Percentiles rank a stretch among this genome's conserved stretches.
Conservation (phyloP, 805 yeast species). For the Yamadazyma philogaea region DNA sequence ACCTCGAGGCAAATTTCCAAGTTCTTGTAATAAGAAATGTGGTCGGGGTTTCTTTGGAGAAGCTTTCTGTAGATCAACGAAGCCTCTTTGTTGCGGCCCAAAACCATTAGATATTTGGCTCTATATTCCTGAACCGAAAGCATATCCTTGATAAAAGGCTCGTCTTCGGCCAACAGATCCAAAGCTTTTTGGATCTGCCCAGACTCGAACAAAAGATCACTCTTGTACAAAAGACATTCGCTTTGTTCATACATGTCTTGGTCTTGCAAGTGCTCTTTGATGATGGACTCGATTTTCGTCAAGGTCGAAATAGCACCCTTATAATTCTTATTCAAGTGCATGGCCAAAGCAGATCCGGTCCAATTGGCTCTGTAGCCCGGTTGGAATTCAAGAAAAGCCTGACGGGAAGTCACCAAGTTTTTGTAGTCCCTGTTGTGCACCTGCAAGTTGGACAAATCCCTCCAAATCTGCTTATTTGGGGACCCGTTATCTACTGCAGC, state of each 20-base stretch:
- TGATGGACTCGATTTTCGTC: constrained; percentile 69
- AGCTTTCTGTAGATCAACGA: constrained; percentile 63
- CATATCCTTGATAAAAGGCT: constrained; percentile 52
- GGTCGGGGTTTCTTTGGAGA: constrained; percentile 83
- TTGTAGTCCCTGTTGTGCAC: constrained; percentile 75
- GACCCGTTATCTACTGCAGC: constrained; percentile 76
- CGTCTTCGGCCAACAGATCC: constrained; percentile 51
- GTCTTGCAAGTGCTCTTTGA: constrained; percentile 64
- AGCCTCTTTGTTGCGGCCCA: constrained; percentile 62
- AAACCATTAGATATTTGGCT: constrained; percentile 59
- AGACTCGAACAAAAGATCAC: constrained; percentile 56
- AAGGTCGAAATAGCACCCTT: constrained; percentile 69
- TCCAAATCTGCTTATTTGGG: constrained; percentile 69
- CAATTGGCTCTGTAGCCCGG: constrained; percentile 88
- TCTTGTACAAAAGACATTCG: constrained; percentile 75
- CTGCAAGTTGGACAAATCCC: constrained; percentile 80
- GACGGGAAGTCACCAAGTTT: constrained; percentile 60
- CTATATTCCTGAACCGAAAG: constrained; percentile 60
- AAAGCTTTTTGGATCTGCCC: constrained; percentile 68
- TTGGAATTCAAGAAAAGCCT: constrained; percentile 62
- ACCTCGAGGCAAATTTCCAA: constrained; percentile 67
- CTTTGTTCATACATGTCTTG: constrained; percentile 73
- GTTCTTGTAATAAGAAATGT: constrained; percentile 57
- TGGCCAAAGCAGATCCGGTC: constrained; percentile 86
- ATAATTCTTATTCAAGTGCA: constrained; percentile 67